These are phyloP conservation scores for Williopsis jadinii DNA, from an alignment of 1,139 yeast genomes.

Conservation along the genomic window DNA sequence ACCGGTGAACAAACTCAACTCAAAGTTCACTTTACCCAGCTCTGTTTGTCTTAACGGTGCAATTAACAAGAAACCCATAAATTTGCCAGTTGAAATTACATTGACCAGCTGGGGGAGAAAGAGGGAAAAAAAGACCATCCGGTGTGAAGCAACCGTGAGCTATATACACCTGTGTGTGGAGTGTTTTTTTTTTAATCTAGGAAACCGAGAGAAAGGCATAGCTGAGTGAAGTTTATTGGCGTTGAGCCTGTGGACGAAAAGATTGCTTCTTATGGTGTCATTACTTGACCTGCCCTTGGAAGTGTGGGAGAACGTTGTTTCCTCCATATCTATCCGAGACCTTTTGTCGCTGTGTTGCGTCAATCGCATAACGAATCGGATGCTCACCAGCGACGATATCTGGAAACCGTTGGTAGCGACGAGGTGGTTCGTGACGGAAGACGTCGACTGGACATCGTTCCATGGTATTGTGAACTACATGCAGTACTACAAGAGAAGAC, in stretches of 20 bases:
- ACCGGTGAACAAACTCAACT: too few relatives aligned
- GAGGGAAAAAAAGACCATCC: too few relatives aligned
- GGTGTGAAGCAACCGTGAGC: too few relatives aligned
- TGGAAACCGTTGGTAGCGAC: slow-evolving; percentile 12
- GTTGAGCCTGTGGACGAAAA: neutral
- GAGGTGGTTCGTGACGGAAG: slow-evolving; percentile 11
- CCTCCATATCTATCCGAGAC: slow-evolving; percentile 6
- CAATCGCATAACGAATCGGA: slow-evolving; percentile 2
- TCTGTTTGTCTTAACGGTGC: too few relatives aligned
- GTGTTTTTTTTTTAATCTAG: too few relatives aligned
- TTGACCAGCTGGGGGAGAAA: too few relatives aligned
- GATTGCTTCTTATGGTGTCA: neutral
- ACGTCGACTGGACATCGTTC: neutral
- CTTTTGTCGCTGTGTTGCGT: slow-evolving; percentile 10
- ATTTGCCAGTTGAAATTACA: too few relatives aligned
- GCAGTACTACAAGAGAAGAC: slow-evolving; percentile 3
- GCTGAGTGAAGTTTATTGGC: neutral
- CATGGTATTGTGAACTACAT: neutral
- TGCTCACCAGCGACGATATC: slow-evolving; percentile 9
- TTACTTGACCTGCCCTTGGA: slow-evolving; percentile 2
- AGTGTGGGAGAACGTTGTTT: slow-evolving; percentile 11
- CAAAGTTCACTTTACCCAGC: too few relatives aligned
- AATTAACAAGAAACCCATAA: too few relatives aligned
- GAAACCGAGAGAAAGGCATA: too few relatives aligned
- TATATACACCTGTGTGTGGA: too few relatives aligned